Percentiles rank a stretch among this genome's conserved stretches.
Evolutionary conservation across 1,284 basidiomycete genomes (phyloP).

Genomic region (Heliocybe sulcata): DNA sequence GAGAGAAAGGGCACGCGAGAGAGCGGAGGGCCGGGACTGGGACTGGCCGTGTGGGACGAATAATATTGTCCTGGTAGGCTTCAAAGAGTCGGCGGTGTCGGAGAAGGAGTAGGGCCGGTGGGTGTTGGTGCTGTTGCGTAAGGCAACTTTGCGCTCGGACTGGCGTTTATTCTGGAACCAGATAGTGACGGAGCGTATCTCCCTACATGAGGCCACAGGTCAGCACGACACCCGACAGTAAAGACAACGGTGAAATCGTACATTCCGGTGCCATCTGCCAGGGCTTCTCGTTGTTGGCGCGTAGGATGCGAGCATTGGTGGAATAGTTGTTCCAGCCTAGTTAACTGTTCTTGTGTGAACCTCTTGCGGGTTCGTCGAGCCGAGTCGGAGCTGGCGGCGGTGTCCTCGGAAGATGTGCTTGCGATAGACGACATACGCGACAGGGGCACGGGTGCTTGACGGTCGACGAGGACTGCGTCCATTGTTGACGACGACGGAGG

Average conservation of each 20-base stretch:
- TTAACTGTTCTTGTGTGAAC: conserved; percentile 60
- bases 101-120: conserved; percentile 7
- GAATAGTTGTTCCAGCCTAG: conserved; percentile 66
- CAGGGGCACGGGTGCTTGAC: conserved; percentile 16
- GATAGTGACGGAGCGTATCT: conserved; percentile 58
- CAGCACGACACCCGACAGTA: conserved; percentile 10
- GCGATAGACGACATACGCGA: conserved; percentile 39
- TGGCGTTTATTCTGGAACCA: conserved; percentile 50
- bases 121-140: conserved; percentile 26
- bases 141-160: conserved; percentile 58
- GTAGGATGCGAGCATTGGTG: conserved; percentile 64
- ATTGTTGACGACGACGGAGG: background rate
- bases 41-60: conserved; percentile 21
- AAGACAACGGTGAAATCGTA: conserved; percentile 26
- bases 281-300: conserved; percentile 58
- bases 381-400: conserved; percentile 10
- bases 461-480: background rate
- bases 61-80: conserved; percentile 11
- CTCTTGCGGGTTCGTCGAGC: conserved; percentile 55
- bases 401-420: conserved; percentile 36
- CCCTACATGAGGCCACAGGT: conserved; percentile 32
- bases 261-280: conserved; percentile 56
- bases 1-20: conserved; percentile 33
- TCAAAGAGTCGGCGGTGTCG: conserved; percentile 5
- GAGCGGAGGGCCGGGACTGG: conserved; percentile 10